phyloP scores from a whole-genome alignment of 192 early-diverging fungal genomes.

The Coemansia interrupta region DNA sequence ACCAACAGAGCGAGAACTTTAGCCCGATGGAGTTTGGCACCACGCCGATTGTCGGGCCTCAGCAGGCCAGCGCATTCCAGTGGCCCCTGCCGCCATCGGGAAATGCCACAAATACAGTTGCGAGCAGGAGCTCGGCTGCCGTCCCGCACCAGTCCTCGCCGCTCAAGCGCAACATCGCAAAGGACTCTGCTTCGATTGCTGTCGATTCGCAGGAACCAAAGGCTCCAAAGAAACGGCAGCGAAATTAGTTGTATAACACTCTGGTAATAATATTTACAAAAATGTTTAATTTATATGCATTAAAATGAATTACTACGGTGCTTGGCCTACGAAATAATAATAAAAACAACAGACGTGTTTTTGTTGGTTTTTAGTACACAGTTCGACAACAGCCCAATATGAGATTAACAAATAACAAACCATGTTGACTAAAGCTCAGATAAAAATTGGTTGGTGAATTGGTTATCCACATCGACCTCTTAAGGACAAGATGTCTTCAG shows the following conservation, averaged over 20 bases:
- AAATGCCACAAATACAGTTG: slow-evolving; percentile 5
- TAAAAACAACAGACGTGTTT: too few relatives aligned
- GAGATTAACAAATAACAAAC: too few relatives aligned
- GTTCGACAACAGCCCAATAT: too few relatives aligned
- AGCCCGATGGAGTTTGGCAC: slow-evolving; percentile 74
- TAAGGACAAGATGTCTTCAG: slow-evolving; percentile 22
- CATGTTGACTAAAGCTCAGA: slow-evolving; percentile 14
- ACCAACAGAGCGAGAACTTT: slow-evolving; percentile 66
- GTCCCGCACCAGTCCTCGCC: slow-evolving; percentile 51
- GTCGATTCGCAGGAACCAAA: not conserved
- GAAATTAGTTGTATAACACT: not conserved
- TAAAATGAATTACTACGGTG: too few relatives aligned
- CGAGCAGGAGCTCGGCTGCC: slow-evolving; percentile 3
- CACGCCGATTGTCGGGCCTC: slow-evolving; percentile 67
- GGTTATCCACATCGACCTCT: slow-evolving; percentile 19
- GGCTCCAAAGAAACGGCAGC: not conserved
- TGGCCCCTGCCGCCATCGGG: slow-evolving; percentile 57
- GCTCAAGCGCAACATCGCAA: slow-evolving; percentile 13
- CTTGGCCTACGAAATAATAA: too few relatives aligned
- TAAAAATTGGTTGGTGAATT: slow-evolving; percentile 15
- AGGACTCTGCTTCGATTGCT: not conserved
- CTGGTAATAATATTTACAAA: not conserved
- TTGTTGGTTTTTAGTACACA: too few relatives aligned
- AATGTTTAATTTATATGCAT: not conserved
- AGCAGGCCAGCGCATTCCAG: slow-evolving; percentile 58